phyloP scores from a whole-genome alignment of 495 filamentous ascomycete genomes.

The Penicillium daleae region DNA sequence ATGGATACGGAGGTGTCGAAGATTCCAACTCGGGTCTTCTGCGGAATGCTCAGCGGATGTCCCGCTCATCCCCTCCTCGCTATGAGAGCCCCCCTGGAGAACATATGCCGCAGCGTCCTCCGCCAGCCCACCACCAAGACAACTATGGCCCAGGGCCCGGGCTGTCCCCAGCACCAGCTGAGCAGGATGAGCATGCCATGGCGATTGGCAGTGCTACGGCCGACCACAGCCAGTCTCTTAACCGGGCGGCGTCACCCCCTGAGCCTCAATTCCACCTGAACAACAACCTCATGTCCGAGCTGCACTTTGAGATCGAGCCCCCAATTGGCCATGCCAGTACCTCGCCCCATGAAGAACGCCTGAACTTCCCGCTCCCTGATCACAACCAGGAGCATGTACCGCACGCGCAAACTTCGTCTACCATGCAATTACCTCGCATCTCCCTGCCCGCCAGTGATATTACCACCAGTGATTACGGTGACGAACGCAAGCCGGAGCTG shows the following conservation, averaged over 20 bases:
- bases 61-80: slow-evolving; percentile 61
- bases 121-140: slow-evolving; percentile 20
- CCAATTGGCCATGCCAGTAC: slow-evolving; percentile 7
- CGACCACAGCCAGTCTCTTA: slow-evolving; percentile 44
- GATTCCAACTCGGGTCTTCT: slow-evolving; percentile 65
- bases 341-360: slow-evolving; percentile 27
- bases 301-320: slow-evolving; percentile 27
- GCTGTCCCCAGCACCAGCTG: slow-evolving; percentile 15
- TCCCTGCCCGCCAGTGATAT: slow-evolving; percentile 54
- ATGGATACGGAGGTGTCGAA: slow-evolving; percentile 45
- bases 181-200: slow-evolving; percentile 22
- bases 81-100: slow-evolving; percentile 33
- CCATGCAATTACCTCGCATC: slow-evolving; percentile 40
- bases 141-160: slow-evolving; percentile 14
- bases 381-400: slow-evolving; percentile 7
- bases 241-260: slow-evolving; percentile 35
- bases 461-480: slow-evolving; percentile 62
- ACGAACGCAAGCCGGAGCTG: slow-evolving; percentile 57
- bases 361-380: slow-evolving; percentile 35
- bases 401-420: slow-evolving; percentile 24
- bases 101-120: slow-evolving; percentile 18
- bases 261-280: slow-evolving; percentile 23
- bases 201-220: slow-evolving; percentile 24
- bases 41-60: slow-evolving; percentile 66
- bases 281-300: slow-evolving; percentile 14